Conservation (phyloP, 2,329 filamentous ascomycete genomes). For the Chalara sp. region DNA sequence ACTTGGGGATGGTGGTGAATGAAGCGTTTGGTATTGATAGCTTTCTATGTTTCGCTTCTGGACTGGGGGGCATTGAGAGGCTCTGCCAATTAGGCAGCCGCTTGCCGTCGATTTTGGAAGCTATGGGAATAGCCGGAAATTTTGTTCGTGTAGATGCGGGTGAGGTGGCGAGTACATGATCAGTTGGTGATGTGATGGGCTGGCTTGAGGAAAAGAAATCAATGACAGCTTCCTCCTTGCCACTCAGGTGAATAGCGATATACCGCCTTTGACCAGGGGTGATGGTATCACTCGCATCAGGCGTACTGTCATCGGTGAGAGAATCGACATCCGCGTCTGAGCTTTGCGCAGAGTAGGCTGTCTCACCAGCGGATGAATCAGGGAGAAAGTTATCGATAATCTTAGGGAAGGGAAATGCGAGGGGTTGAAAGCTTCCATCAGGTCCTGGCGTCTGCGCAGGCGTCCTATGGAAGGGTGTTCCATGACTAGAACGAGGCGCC, state of each 20-base stretch:
- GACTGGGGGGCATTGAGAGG: slow-evolving; percentile 11
- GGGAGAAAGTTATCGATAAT: too few species aligned
- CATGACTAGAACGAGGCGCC: slow-evolving; percentile 2
- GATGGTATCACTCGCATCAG: slow-evolving; percentile 7
- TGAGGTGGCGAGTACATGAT: slow-evolving; percentile 23
- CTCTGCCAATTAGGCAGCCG: neutral
- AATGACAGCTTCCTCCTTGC: slow-evolving; percentile 5
- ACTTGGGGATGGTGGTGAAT: too few species aligned
- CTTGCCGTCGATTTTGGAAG: neutral
- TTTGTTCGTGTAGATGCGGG: slow-evolving; percentile 6
- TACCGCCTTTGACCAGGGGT: slow-evolving; percentile 5
- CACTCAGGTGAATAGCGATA: slow-evolving; percentile 6
- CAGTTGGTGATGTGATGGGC: slow-evolving; percentile 20
- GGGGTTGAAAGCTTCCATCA: too few species aligned
- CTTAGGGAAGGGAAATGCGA: too few species aligned
- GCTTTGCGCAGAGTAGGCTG: slow-evolving; percentile 16
- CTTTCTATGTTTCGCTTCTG: slow-evolving; percentile 2
- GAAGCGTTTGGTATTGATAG: too few species aligned
- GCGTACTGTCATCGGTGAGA: slow-evolving; percentile 23
- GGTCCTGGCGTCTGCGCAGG: too few species aligned
- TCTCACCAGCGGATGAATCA: slow-evolving; percentile 22
- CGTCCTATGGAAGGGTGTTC: neutral
- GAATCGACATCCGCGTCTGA: slow-evolving; percentile 25
- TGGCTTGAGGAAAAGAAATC: slow-evolving; percentile 24
- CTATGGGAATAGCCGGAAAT: neutral